These are phyloP conservation scores for Myxozyma vanderwaltii DNA, from an alignment of 805 yeast species.

Conservation along the genomic window DNA sequence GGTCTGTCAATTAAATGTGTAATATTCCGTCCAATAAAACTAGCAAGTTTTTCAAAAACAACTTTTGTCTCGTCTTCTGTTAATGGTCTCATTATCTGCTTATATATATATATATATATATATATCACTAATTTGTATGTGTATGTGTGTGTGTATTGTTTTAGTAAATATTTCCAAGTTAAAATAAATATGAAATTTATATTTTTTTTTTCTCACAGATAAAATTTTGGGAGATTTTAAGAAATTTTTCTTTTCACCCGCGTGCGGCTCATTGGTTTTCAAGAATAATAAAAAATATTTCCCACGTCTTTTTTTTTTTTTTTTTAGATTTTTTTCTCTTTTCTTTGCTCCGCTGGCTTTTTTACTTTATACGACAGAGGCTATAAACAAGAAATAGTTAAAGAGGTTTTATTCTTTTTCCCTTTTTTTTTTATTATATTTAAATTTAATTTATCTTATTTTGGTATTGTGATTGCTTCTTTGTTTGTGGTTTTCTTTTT, in stretches of 20 bases:
- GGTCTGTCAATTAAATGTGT: conserved; percentile 78
- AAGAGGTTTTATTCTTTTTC: no score
- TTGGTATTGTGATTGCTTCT: no score
- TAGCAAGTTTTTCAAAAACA: conserved; percentile 94
- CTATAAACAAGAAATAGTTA: no score
- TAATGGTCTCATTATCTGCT: conserved; percentile 73
- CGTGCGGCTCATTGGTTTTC: conserved; percentile 8
- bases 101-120: background rate
- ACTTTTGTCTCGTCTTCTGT: conserved; percentile 97
- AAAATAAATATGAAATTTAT: no score
- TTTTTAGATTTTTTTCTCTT: background rate
- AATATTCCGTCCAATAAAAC: conserved; percentile 94
- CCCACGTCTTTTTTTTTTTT: background rate
- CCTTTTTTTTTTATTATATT: no score
- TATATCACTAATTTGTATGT: background rate
- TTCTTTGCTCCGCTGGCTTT: no score
- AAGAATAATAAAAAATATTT: background rate
- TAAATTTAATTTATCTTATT: no score
- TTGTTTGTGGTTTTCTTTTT: no score
- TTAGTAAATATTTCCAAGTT: no score
- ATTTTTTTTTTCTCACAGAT: no score
- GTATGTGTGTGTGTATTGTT: background rate
- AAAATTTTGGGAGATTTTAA: conserved; percentile 2
- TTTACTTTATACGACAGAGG: no score
- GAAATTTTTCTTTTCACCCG: background rate